Evolutionary conservation across 2,329 filamentous ascomycete genomes (phyloP).

Genomic region (Epichloe aotearoae): DNA sequence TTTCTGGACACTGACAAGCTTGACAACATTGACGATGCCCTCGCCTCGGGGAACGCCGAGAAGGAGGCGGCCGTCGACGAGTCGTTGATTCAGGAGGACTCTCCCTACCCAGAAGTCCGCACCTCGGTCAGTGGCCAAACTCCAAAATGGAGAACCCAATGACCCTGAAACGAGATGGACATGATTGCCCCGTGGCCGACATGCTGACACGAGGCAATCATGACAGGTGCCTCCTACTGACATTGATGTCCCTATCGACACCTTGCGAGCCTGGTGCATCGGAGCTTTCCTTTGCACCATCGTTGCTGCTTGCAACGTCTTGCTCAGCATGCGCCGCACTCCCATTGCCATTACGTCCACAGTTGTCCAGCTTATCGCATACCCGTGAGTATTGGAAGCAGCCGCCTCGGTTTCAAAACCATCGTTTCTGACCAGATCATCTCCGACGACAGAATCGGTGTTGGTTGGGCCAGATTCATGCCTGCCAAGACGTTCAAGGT

Average conservation of each 20-base stretch:
- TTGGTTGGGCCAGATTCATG: constrained; percentile 19
- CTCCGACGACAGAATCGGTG: constrained; percentile 13
- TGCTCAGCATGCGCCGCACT: constrained; percentile 36
- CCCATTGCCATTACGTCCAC: constrained; percentile 39
- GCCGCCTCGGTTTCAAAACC: background rate
- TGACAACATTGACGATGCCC: constrained; percentile 35
- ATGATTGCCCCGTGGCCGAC: background rate
- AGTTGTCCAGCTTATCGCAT: constrained; percentile 41
- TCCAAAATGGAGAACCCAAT: no score
- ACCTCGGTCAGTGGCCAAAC: constrained; percentile 9
- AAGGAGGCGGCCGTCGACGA: constrained; percentile 32
- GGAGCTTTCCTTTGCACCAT: constrained; percentile 44
- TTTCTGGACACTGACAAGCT: constrained; percentile 40
- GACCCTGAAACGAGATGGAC: no score
- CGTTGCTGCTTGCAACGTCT: constrained; percentile 42
- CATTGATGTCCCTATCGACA: constrained; percentile 41
- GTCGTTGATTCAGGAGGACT: constrained; percentile 38
- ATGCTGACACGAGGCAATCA: background rate
- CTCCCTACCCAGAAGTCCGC: constrained; percentile 20
- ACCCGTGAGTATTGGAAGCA: constrained; percentile 22
- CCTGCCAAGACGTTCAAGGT: constrained; percentile 18
- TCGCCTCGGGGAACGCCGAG: constrained; percentile 29
- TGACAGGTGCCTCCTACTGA: constrained; percentile 25
- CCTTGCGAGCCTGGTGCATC: constrained; percentile 46
- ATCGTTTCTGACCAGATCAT: background rate